phyloP scores from a whole-genome alignment of 2,329 filamentous ascomycete genomes.

The Harringtonia lauricola region DNA sequence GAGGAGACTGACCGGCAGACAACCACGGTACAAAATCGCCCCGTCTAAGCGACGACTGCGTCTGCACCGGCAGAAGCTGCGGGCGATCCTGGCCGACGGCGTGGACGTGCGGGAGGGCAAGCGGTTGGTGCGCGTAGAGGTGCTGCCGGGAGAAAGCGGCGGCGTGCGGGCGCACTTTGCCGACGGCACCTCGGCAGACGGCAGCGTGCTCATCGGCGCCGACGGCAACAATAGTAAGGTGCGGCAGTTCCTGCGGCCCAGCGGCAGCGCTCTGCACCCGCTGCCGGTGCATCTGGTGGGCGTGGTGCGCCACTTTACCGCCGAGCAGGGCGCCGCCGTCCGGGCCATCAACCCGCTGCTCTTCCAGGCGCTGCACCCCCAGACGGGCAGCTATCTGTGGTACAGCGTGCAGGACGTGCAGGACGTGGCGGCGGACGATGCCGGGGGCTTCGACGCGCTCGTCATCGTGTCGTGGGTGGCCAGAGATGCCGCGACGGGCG shows the following conservation, averaged over 20 bases:
- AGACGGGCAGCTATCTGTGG: conserved; percentile 37
- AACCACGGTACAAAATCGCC: neutral
- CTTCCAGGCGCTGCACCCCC: conserved; percentile 41
- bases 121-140: conserved; percentile 17
- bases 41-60: conserved; percentile 15
- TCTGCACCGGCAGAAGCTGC: conserved; percentile 24
- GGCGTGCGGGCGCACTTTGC: conserved; percentile 18
- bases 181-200: conserved; percentile 21
- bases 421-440: too few relatives aligned
- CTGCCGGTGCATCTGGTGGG: conserved; percentile 27
- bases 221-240: conserved; percentile 27
- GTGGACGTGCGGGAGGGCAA: conserved; percentile 23
- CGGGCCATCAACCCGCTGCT: conserved; percentile 40
- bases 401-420: conserved; percentile 34
- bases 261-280: conserved; percentile 18
- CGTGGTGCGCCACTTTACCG: too few relatives aligned
- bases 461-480: conserved; percentile 35
- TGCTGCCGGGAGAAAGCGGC: conserved; percentile 13
- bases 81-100: conserved; percentile 18
- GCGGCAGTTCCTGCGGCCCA: conserved; percentile 22
- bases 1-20: neutral
- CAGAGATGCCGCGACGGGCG: conserved; percentile 16
- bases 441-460: conserved; percentile 29
- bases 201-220: conserved; percentile 26
- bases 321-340: conserved; percentile 25